These are phyloP conservation scores for Cantharellus cinnabarinus DNA, from an alignment of 768 basidiomycete species.

Conservation along the genomic window DNA sequence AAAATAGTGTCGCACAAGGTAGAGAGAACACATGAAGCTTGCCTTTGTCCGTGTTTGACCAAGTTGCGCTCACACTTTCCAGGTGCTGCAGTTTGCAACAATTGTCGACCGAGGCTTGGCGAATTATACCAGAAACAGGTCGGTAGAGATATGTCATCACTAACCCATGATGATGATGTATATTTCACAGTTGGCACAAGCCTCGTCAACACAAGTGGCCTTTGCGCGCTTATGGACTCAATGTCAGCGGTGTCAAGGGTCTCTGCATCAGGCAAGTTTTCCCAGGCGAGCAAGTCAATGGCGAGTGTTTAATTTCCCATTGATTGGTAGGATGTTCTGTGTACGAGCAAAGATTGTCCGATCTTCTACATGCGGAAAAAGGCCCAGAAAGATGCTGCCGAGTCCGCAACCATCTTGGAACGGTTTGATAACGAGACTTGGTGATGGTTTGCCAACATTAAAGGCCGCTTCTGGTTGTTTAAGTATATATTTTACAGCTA, in stretches of 20 bases:
- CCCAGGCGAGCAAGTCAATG: no score
- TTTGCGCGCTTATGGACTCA: conserved; percentile 97
- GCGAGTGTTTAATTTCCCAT: background rate
- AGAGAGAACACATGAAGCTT: conserved; percentile 16
- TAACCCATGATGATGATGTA: background rate
- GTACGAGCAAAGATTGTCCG: conserved; percentile 92
- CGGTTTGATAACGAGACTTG: conserved; percentile 65
- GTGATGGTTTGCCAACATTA: conserved; percentile 18
- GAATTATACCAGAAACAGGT: conserved; percentile 91
- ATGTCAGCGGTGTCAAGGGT: conserved; percentile 96
- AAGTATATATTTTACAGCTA: no score
- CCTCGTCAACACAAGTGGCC: conserved; percentile 69
- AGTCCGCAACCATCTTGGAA: conserved; percentile 54
- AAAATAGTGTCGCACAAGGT: conserved; percentile 33
- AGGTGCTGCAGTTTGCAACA: conserved; percentile 91
- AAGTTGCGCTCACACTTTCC: background rate
- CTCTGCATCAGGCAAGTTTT: conserved; percentile 51
- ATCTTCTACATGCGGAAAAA: conserved; percentile 99
- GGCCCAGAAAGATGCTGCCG: conserved; percentile 92
- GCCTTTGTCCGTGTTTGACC: background rate
- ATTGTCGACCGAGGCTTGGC: conserved; percentile 66
- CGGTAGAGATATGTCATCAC: conserved; percentile 5
- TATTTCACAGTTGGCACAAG: conserved; percentile 22
- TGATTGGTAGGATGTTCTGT: conserved; percentile 64
- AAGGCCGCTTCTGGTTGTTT: no score